Evolutionary conservation across 208 protist species (phyloP).

Genomic region (Acanthamoeba quina): DNA sequence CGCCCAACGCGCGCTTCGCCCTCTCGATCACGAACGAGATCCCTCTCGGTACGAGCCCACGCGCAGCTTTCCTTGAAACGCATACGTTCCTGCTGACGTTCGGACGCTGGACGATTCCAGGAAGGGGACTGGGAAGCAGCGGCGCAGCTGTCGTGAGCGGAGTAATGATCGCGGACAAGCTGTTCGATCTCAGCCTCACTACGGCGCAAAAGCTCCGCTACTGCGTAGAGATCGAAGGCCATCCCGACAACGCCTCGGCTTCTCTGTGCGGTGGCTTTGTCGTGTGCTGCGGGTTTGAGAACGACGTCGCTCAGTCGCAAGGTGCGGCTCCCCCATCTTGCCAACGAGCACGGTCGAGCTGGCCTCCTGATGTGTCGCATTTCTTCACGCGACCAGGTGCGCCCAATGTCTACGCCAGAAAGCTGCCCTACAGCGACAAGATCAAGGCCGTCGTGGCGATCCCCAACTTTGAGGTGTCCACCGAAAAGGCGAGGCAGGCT

Average conservation of each 20-base stretch:
- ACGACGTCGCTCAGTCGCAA: neutral
- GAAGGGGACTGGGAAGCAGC: constrained; percentile 69
- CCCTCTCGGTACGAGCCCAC: neutral
- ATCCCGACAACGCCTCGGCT: constrained; percentile 64
- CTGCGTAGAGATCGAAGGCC: constrained; percentile 49
- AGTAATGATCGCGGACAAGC: constrained; percentile 60
- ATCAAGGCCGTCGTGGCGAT: constrained; percentile 61
- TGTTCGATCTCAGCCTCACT: neutral
- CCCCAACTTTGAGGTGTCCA: constrained; percentile 51
- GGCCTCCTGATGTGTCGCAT: neutral
- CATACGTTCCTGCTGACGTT: neutral
- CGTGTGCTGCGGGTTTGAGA: constrained; percentile 26
- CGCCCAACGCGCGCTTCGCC: neutral
- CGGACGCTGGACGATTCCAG: neutral
- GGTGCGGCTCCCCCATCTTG: neutral
- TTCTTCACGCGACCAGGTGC: neutral
- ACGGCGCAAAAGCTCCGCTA: constrained; percentile 3
- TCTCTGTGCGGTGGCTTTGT: constrained; percentile 47
- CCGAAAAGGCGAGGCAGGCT: constrained; percentile 65
- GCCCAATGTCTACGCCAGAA: neutral
- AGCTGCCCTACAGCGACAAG: constrained; percentile 20
- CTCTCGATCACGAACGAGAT: constrained; percentile 54
- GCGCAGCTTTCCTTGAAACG: neutral
- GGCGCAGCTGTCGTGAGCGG: constrained; percentile 38
- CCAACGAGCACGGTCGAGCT: neutral